Evolutionary conservation across 306 rosid species (phyloP).

Genomic region (Albizia julibrissin): DNA sequence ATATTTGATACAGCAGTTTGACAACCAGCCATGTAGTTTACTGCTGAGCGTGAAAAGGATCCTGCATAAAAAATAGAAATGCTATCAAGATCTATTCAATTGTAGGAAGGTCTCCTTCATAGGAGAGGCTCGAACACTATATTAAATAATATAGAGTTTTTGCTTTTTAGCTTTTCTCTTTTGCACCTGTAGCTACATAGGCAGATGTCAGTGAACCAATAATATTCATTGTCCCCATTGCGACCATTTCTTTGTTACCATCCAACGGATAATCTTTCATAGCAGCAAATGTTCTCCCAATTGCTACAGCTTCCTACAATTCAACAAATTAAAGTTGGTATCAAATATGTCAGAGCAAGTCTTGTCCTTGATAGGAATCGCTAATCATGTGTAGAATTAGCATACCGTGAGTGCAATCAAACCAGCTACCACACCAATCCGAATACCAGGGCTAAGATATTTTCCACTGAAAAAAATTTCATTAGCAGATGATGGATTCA

Average conservation of each 20-base stretch:
- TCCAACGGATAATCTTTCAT: constrained; percentile 73
- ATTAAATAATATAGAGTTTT: background rate
- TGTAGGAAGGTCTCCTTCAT: background rate
- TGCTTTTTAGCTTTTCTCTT: background rate
- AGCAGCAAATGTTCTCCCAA: constrained; percentile 91
- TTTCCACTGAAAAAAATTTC: constrained; percentile 67
- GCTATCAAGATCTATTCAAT: background rate
- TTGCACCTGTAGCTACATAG: constrained; percentile 73
- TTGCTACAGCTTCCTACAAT: constrained; percentile 87
- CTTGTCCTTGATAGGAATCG: background rate
- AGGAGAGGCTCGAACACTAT: background rate
- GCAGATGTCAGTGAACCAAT: constrained; percentile 86
- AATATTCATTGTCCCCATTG: constrained; percentile 85
- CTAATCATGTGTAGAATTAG: background rate
- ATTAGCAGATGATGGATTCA: constrained; percentile 69
- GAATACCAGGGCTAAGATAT: constrained; percentile 51
- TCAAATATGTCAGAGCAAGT: background rate
- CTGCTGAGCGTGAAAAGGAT: constrained; percentile 82
- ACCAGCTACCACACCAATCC: constrained; percentile 67
- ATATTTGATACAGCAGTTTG: constrained; percentile 82
- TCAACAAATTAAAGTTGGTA: background rate
- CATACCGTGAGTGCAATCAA: constrained; percentile 79
- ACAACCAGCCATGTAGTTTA: constrained; percentile 89
- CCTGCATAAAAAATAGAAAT: constrained; percentile 46
- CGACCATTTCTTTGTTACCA: constrained; percentile 95